Evolutionary conservation across 805 yeast genomes (phyloP).

Genomic region (Myxozyma udenii): DNA sequence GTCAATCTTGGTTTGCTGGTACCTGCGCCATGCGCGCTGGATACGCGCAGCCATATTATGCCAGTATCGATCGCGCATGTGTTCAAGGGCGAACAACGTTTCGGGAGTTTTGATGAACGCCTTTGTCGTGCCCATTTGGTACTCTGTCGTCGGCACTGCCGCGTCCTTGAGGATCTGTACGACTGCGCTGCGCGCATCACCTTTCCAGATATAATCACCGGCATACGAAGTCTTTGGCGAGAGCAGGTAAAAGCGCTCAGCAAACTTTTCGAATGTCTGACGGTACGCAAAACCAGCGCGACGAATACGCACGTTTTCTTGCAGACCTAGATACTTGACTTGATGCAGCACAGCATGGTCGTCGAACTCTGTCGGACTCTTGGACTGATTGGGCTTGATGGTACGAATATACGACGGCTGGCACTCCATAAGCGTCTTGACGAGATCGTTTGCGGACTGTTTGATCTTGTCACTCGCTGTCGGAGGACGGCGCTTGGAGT

Average conservation of each 20-base stretch:
- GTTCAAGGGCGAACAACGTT: conserved; percentile 90
- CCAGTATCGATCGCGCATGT: conserved; percentile 96
- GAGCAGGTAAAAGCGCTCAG: conserved; percentile 84
- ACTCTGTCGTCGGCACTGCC: conserved; percentile 74
- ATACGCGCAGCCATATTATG: conserved; percentile 96
- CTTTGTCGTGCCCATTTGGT: conserved; percentile 86
- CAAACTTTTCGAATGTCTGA: conserved; percentile 93
- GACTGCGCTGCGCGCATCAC: conserved; percentile 56
- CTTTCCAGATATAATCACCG: conserved; percentile 66
- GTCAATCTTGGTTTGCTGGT: conserved; percentile 73
- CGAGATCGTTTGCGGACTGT: conserved; percentile 82
- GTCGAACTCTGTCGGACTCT: conserved; percentile 86
- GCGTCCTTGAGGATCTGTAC: conserved; percentile 53
- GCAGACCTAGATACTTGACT: conserved; percentile 89
- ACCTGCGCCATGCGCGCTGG: conserved; percentile 94
- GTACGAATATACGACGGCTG: conserved; percentile 96
- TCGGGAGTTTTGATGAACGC: conserved; percentile 97
- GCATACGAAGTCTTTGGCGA: conserved; percentile 93
- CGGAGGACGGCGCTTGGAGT: conserved; percentile 79
- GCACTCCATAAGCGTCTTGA: conserved; percentile 84
- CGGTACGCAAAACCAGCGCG: conserved; percentile 99
- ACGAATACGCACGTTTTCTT: conserved; percentile 94
- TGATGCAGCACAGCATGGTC: conserved; percentile 89
- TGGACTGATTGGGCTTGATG: conserved; percentile 92
- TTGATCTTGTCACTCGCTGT: conserved; percentile 96